phyloP scores from a whole-genome alignment of 768 basidiomycete species.

The Leccinum uliginosum region DNA sequence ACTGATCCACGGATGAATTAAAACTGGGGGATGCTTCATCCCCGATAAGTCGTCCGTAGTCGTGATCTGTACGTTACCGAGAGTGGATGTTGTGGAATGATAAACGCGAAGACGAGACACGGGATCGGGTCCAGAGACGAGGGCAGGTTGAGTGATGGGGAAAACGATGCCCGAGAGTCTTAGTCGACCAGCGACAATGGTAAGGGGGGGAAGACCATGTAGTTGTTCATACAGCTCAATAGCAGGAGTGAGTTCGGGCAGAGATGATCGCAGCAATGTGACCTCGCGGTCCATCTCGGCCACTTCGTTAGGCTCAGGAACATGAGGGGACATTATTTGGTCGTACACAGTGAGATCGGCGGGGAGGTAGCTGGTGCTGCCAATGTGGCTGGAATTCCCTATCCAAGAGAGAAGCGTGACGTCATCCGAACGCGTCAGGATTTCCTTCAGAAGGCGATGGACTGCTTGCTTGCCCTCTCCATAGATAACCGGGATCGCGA shows the following conservation, averaged over 20 bases:
- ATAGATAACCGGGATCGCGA: not conserved
- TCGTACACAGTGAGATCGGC: not conserved
- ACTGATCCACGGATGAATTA: not conserved
- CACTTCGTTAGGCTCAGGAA: not conserved
- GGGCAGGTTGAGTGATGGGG: not conserved
- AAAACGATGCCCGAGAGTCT: not conserved
- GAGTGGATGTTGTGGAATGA: not conserved
- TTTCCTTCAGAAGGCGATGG: not conserved
- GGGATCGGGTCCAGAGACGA: not conserved
- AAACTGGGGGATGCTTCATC: not conserved
- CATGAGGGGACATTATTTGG: not conserved
- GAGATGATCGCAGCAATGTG: not conserved
- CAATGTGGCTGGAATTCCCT: not conserved
- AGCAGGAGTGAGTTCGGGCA: not conserved
- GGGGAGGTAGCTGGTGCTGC: not conserved
- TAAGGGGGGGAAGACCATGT: not conserved
- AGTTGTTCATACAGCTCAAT: not conserved
- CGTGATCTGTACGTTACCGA: not conserved
- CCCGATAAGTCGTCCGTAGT: not conserved
- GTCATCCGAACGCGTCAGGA: not conserved
- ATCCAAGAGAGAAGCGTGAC: not conserved
- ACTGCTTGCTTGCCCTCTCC: not conserved
- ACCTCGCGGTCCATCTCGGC: not conserved
- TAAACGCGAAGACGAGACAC: not conserved
- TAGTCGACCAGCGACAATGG: not conserved